Conservation (phyloP, 2,329 filamentous ascomycete genomes). For the Botrytis byssoidea region DNA sequence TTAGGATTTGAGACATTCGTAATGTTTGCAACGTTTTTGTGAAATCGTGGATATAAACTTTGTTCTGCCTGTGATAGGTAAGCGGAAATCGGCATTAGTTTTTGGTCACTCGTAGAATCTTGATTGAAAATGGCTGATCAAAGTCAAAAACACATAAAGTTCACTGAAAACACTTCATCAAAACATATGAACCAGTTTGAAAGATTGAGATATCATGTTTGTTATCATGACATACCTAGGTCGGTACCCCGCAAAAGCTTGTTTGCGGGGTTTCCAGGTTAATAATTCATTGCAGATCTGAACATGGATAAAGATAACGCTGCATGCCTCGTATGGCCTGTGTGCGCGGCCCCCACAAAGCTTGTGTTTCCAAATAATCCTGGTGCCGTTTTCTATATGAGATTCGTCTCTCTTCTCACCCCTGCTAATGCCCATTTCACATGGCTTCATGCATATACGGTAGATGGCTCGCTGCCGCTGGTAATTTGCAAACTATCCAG, state of each 20-base stretch:
- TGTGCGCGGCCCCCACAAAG: conserved; percentile 8
- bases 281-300: not conserved
- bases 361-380: conserved; percentile 6
- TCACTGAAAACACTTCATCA: too few species aligned
- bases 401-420: not conserved
- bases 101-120: not conserved
- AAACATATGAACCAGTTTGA: not conserved
- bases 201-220: not conserved
- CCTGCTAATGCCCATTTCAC: conserved; percentile 4
- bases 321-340: not conserved
- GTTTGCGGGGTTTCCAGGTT: not conserved
- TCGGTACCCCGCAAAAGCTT: conserved; percentile 3
- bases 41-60: not conserved
- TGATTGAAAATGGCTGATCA: not conserved
- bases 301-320: not conserved
- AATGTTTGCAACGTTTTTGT: not conserved
- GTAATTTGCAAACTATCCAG: conserved; percentile 9
- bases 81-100: not conserved
- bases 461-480: not conserved
- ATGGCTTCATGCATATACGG: conserved; percentile 12
- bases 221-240: not conserved
- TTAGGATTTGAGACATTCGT: not conserved
- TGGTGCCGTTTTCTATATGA: not conserved
- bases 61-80: not conserved
- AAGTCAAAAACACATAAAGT: not conserved